Evolutionary conservation across 1,284 basidiomycete species (phyloP).

Genomic region (Malassezia furfur): DNA sequence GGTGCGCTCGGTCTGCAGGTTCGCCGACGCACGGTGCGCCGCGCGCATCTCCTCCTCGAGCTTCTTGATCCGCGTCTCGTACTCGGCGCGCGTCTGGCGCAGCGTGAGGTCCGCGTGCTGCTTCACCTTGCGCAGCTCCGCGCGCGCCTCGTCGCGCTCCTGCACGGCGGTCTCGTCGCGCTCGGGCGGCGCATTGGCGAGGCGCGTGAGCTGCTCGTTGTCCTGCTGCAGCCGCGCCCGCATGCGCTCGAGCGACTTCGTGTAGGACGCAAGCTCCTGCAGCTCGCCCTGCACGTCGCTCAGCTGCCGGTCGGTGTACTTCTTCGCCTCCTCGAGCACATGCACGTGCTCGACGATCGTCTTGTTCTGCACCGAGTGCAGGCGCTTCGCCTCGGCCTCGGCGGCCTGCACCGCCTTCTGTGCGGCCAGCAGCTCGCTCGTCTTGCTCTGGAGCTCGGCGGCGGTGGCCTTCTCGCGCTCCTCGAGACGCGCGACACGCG

Average conservation of each 20-base stretch:
- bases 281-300: slow-evolving; percentile 69
- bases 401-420: slow-evolving; percentile 45
- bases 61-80: slow-evolving; percentile 59
- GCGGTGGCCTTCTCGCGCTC: slow-evolving; percentile 26
- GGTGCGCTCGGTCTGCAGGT: slow-evolving; percentile 48
- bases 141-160: slow-evolving; percentile 47
- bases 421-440: slow-evolving; percentile 29
- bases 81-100: slow-evolving; percentile 60
- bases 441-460: slow-evolving; percentile 24
- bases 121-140: slow-evolving; percentile 57
- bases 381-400: slow-evolving; percentile 51
- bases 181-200: slow-evolving; percentile 54
- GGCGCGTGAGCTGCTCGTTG: slow-evolving; percentile 70
- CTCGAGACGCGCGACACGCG: background rate
- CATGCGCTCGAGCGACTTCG: slow-evolving; percentile 71
- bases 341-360: slow-evolving; percentile 98
- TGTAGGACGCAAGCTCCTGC: slow-evolving; percentile 63
- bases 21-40: slow-evolving; percentile 50
- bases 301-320: slow-evolving; percentile 84
- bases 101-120: slow-evolving; percentile 62
- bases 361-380: slow-evolving; percentile 72
- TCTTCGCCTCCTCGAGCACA: slow-evolving; percentile 91
- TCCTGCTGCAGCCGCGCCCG: slow-evolving; percentile 68
- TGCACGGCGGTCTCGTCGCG: background rate
- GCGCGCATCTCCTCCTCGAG: slow-evolving; percentile 57